These are phyloP conservation scores for Penicillium sp. DNA, from an alignment of 2,329 filamentous ascomycete genomes.

Conservation along the genomic window DNA sequence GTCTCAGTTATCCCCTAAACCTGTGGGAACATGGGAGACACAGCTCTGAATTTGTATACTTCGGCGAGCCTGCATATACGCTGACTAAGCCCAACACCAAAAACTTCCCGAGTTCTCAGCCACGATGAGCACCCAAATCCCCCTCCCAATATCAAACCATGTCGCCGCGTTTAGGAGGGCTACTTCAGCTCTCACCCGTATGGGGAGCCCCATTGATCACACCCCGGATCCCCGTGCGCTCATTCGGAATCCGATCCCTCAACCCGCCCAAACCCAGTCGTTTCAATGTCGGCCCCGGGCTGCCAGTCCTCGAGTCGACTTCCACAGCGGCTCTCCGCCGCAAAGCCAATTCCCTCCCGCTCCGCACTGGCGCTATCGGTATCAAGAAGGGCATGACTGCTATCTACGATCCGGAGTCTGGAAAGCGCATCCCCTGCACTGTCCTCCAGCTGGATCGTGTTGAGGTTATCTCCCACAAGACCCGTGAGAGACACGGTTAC, in stretches of 20 bases:
- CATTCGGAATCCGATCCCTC: conserved; percentile 58
- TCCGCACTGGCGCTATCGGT: conserved; percentile 77
- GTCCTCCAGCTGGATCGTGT: conserved; percentile 91
- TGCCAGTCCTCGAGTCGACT: conserved; percentile 55
- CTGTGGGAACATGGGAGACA: background rate
- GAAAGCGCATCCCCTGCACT: conserved; percentile 78
- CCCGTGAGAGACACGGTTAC: conserved; percentile 76
- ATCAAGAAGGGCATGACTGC: conserved; percentile 96
- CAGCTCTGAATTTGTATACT: background rate
- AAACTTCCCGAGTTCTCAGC: conserved; percentile 18
- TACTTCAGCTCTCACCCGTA: conserved; percentile 29
- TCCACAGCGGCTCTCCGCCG: conserved; percentile 59
- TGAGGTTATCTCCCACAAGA: conserved; percentile 86
- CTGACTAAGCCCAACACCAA: conserved; percentile 21
- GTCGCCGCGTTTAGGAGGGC: conserved; percentile 35
- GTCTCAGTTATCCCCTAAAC: background rate
- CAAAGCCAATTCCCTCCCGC: conserved; percentile 57
- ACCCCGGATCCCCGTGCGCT: conserved; percentile 32
- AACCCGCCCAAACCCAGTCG: conserved; percentile 51
- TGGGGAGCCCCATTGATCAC: conserved; percentile 22
- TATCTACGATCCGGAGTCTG: conserved; percentile 73
- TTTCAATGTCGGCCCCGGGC: conserved; percentile 53
- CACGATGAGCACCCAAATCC: conserved; percentile 2
- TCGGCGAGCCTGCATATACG: background rate
- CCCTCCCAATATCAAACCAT: conserved; percentile 22